Conservation (phyloP, 2,329 filamentous ascomycete genomes). For the Zasmidium citrigriseum region DNA sequence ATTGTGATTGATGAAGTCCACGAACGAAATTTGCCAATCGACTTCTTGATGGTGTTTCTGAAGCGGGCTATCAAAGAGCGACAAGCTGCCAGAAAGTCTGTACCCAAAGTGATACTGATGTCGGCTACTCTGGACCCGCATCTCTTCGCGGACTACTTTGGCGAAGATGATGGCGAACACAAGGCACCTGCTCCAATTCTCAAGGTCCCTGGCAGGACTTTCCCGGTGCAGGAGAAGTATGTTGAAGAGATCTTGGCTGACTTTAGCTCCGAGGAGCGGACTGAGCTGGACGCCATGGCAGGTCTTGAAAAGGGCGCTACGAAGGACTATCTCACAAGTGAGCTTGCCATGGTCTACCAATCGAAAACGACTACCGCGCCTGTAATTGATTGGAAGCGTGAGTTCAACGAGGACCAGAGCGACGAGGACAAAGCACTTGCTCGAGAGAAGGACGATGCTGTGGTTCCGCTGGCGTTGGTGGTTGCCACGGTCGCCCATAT, state of each 20-base stretch:
- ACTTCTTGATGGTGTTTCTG: slow-evolving; percentile 49
- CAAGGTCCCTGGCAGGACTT: slow-evolving; percentile 47
- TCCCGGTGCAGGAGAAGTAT: slow-evolving; percentile 45
- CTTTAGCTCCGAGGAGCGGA: neutral
- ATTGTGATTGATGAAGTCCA: slow-evolving; percentile 56
- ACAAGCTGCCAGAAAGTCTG: slow-evolving; percentile 30
- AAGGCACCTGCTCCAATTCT: slow-evolving; percentile 41
- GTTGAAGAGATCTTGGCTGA: slow-evolving; percentile 42
- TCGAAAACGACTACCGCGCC: slow-evolving; percentile 17
- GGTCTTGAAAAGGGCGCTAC: neutral
- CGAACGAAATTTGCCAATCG: slow-evolving; percentile 47
- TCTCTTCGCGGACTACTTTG: slow-evolving; percentile 49
- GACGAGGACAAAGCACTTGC: slow-evolving; percentile 21
- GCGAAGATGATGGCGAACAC: slow-evolving; percentile 31
- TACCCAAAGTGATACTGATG: slow-evolving; percentile 52
- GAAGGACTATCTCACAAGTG: slow-evolving; percentile 24
- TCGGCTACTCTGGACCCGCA: slow-evolving; percentile 51
- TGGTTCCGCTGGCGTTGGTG: slow-evolving; percentile 46
- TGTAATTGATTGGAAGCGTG: slow-evolving; percentile 44
- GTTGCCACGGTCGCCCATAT: slow-evolving; percentile 50
- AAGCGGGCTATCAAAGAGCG: slow-evolving; percentile 45
- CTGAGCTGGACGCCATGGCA: neutral
- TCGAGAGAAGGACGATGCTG: slow-evolving; percentile 38
- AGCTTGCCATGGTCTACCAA: slow-evolving; percentile 9
- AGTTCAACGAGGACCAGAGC: slow-evolving; percentile 27